A percentile compares a stretch with the other conserved stretches of the same genome.
Evolutionary conservation across 169 alveolate genomes (phyloP).

Genomic region (Eimeria praecox): DNA sequence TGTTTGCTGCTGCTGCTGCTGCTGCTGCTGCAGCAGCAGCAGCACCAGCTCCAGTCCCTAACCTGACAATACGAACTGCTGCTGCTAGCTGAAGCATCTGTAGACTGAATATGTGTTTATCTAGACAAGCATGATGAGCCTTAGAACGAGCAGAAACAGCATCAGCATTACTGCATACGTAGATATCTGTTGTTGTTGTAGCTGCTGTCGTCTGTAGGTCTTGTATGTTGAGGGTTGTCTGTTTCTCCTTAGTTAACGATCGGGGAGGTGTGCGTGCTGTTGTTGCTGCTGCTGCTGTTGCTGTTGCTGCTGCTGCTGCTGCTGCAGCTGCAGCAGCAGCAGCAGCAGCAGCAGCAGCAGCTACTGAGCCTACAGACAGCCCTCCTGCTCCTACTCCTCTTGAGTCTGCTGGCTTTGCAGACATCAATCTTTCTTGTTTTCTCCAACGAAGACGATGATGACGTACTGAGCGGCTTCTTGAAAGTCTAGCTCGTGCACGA

Average conservation of each 20-base stretch:
- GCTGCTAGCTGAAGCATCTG: constrained; percentile 38
- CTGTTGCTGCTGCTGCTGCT: constrained; percentile 15
- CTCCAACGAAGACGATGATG: not conserved
- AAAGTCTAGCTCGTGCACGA: not conserved
- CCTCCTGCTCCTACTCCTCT: too few species aligned
- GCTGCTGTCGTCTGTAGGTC: too few species aligned
- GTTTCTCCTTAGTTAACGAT: too few species aligned
- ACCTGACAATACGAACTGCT: not conserved
- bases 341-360: too few species aligned
- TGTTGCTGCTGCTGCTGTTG: constrained; percentile 30
- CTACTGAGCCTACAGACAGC: too few species aligned
- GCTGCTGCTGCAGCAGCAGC: constrained; percentile 22
- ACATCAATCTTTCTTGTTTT: not conserved
- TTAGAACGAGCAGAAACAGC: not conserved
- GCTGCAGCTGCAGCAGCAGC: too few species aligned
- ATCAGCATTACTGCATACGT: not conserved
- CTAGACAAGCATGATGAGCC: not conserved
- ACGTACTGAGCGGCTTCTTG: not conserved
- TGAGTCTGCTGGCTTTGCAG: not conserved
- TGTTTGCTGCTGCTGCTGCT: not conserved
- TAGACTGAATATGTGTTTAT: not conserved
- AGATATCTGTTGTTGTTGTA: not conserved
- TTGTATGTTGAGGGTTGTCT: too few species aligned
- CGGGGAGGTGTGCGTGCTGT: too few species aligned
- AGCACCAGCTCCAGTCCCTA: not conserved